phyloP scores from a whole-genome alignment of 257 asterid genomes.

The Lavandula angustifolia region DNA sequence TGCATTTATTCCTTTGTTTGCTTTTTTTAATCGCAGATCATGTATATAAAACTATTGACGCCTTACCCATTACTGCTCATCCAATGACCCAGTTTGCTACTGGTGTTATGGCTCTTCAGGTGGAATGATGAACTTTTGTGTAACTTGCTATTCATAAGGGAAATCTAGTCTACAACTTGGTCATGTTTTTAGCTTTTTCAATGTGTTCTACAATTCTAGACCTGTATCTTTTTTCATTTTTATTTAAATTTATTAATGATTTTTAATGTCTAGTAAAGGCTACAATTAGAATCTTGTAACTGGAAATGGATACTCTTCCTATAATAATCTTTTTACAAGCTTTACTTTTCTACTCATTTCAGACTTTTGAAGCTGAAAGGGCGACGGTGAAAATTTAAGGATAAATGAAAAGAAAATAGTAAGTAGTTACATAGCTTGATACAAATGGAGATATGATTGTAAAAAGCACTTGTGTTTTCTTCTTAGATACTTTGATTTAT shows the following conservation, averaged over 20 bases:
- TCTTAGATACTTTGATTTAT: constrained; percentile 1
- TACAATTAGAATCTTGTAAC: constrained; percentile 1
- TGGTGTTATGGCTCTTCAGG: constrained; percentile 98
- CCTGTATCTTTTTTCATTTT: not conserved
- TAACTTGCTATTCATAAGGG: constrained; percentile 14
- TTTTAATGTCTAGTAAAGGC: constrained; percentile 10
- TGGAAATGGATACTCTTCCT: constrained; percentile 9
- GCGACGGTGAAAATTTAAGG: not conserved
- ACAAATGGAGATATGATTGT: not conserved
- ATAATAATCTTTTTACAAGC: not conserved
- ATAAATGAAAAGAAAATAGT: not conserved
- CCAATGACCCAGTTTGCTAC: constrained; percentile 97
- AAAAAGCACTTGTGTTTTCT: not conserved
- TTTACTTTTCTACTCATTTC: constrained; percentile 6
- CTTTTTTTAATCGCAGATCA: constrained; percentile 67
- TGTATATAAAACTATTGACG: constrained; percentile 77
- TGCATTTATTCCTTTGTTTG: not conserved
- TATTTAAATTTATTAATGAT: not conserved
- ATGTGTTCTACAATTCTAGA: not conserved
- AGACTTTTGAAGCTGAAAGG: constrained; percentile 24
- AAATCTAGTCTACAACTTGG: constrained; percentile 16
- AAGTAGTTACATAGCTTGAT: constrained; percentile 9
- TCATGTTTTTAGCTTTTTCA: not conserved
- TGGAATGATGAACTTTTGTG: constrained; percentile 33
- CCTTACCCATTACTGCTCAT: constrained; percentile 78